Conservation (phyloP, 495 filamentous ascomycete species). For the Usnea hakonensis region DNA sequence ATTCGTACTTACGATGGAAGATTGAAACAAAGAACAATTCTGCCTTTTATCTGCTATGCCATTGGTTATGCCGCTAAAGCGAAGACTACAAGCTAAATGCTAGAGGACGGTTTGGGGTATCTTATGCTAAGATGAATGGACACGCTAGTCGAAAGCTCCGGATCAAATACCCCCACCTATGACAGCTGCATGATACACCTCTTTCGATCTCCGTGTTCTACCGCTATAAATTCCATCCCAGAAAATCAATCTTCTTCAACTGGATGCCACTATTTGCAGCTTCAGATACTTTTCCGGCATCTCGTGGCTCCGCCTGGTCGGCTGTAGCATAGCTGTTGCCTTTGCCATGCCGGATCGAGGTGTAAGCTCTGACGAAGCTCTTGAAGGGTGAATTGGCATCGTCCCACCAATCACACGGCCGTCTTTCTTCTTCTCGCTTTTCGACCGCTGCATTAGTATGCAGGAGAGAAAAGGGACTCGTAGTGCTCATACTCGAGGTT, state of each 20-base stretch:
- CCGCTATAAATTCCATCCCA: conserved; percentile 16
- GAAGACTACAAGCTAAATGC: background rate
- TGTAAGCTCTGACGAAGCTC: conserved; percentile 14
- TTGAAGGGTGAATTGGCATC: conserved; percentile 22
- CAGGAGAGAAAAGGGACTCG: conserved; percentile 2
- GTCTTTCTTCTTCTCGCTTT: background rate
- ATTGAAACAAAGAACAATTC: too few species aligned
- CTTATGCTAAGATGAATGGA: conserved; percentile 4
- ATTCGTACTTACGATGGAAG: too few species aligned
- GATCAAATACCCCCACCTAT: background rate
- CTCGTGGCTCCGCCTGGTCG: background rate
- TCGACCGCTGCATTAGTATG: conserved; percentile 8
- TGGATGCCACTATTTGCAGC: background rate
- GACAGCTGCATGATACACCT: background rate
- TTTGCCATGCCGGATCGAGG: conserved; percentile 17
- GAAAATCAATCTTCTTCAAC: conserved; percentile 6
- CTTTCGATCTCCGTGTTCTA: background rate
- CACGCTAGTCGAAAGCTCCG: background rate
- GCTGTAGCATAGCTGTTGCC: conserved; percentile 22
- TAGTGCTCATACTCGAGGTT: conserved; percentile 11
- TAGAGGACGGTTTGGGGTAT: background rate
- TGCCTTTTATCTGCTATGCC: background rate
- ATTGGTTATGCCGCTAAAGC: background rate
- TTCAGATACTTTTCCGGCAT: background rate
- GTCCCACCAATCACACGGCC: conserved; percentile 17